Evolutionary conservation across 495 filamentous ascomycete genomes (phyloP).

Genomic region (Podospora australis): DNA sequence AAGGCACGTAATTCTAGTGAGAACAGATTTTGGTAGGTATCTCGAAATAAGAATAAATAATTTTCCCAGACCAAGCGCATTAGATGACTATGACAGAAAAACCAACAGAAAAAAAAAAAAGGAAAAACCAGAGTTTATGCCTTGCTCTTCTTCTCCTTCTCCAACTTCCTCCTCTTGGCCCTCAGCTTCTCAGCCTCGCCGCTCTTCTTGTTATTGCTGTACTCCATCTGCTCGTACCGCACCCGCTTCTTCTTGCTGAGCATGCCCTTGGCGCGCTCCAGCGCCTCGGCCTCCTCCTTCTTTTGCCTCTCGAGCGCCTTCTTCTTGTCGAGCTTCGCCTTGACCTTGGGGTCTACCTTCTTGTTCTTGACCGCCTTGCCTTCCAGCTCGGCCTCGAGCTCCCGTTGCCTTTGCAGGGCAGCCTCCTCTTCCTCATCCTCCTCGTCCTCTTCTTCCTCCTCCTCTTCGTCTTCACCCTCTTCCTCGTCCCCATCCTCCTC

Average conservation of each 20-base stretch:
- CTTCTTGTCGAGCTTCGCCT: conserved; percentile 52
- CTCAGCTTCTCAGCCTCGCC: conserved; percentile 68
- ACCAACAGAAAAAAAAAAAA: too few relatives aligned
- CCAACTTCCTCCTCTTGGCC: conserved; percentile 80
- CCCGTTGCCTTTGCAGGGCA: conserved; percentile 61
- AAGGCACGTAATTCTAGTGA: too few relatives aligned
- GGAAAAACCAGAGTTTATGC: too few relatives aligned
- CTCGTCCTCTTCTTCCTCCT: conserved; percentile 37
- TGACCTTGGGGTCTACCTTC: conserved; percentile 46
- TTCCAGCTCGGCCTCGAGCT: conserved; percentile 83
- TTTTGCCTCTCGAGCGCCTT: conserved; percentile 66
- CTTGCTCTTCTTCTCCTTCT: conserved; percentile 63
- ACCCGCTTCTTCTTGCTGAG: conserved; percentile 87
- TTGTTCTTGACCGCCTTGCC: conserved; percentile 42
- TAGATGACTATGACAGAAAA: too few relatives aligned
- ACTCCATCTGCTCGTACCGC: conserved; percentile 86
- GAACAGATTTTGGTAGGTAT: too few relatives aligned
- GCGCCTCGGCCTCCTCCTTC: conserved; percentile 70
- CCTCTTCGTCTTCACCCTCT: conserved; percentile 32
- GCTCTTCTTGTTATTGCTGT: conserved; percentile 77
- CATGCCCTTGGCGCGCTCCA: conserved; percentile 87
- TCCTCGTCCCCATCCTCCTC: conserved; percentile 40
- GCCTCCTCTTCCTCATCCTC: conserved; percentile 46
- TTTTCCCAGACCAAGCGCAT: too few relatives aligned
- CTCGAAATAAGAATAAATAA: too few relatives aligned